Evolutionary conservation across 1,139 yeast genomes (phyloP), one percentile per base, ranked within the genome.

Genomic region (Protomyces gravidus): DNA sequence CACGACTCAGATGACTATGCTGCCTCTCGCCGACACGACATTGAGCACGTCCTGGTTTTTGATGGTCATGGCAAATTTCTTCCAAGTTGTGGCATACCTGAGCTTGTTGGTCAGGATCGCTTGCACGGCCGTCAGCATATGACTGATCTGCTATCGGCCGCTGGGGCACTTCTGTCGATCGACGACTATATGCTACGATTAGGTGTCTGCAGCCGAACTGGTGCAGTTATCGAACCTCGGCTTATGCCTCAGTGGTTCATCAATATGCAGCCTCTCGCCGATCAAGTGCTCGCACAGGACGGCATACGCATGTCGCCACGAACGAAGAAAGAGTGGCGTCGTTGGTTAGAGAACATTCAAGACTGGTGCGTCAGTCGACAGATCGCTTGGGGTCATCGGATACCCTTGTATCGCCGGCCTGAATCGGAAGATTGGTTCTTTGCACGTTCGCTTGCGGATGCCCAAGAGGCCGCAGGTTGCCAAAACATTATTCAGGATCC

Each of bases 321-420:
- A 17, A 30, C 56, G 5, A 26, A 17, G 32, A 55, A 46, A 15
- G 55, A 59, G 28, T 61, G 63, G 63, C 36, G 19, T n/a, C 55
- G 49, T 26, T 60, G 63, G 63, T 32, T 61, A 5, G 36, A 48
- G 7, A 48, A 53, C 23, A 50, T 61, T 23, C 61, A 60, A 32
- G 63, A 61, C 28, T 61, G 63, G 63, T 61, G 63, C 39, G 52
- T 61, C 11, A 56, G 61, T 25, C 61, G 63, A 9, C 63, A 61
- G 49, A 33, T 61, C 27, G 21, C 28, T 5, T 61, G 63, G 63
- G 63, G 63, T 6, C 63, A 61, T 46, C 52, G 50, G 5, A 49
- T 61, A 32, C 63, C 63, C 2, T 45, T 50, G 42, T 61, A 52
- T 39, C 51, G 56, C 15, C 47, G 47, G 6, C 6, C 25, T 5